Percentiles rank a stretch among this genome's conserved stretches.
These are phyloP conservation scores for Glonium stellatum DNA, from an alignment of 495 filamentous ascomycete species.

Conservation along the genomic window DNA sequence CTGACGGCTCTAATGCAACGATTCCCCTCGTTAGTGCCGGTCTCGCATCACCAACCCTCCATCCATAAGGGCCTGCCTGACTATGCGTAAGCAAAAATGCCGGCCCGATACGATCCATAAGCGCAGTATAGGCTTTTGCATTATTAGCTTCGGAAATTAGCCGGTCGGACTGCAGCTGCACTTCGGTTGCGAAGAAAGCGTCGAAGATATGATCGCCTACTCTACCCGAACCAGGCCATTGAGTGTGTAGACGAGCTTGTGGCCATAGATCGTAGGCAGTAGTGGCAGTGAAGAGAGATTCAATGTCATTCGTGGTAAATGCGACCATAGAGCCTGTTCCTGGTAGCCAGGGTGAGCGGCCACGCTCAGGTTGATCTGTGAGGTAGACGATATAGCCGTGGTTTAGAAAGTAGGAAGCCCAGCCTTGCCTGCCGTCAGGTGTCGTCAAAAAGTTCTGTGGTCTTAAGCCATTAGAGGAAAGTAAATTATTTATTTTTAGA, in stretches of 20 bases:
- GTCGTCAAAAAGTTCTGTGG: slow-evolving; percentile 39
- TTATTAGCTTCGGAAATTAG: slow-evolving; percentile 24
- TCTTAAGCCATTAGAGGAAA: neutral
- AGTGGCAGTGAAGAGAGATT: slow-evolving; percentile 40
- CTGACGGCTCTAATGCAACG: slow-evolving; percentile 14
- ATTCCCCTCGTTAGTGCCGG: slow-evolving; percentile 16
- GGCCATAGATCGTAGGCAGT: slow-evolving; percentile 39
- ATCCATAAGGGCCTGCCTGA: slow-evolving; percentile 32
- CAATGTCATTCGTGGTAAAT: slow-evolving; percentile 35
- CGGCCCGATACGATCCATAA: slow-evolving; percentile 34
- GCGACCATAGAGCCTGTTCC: slow-evolving; percentile 30
- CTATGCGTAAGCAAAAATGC: slow-evolving; percentile 34
- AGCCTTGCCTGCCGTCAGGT: slow-evolving; percentile 44
- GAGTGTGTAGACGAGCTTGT: slow-evolving; percentile 42
- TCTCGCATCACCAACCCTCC: slow-evolving; percentile 32
- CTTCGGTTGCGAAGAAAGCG: slow-evolving; percentile 33
- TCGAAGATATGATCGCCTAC: slow-evolving; percentile 45
- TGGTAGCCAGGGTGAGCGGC: slow-evolving; percentile 38
- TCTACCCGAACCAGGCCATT: slow-evolving; percentile 44
- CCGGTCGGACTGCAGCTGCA: slow-evolving; percentile 29
- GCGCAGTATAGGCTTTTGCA: slow-evolving; percentile 26
- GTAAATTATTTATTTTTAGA: neutral
- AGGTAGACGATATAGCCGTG: slow-evolving; percentile 44
- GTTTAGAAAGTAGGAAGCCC: slow-evolving; percentile 43
- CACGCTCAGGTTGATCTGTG: slow-evolving; percentile 41